phyloP scores from a whole-genome alignment of 305 asterid species.

The Solanum chacoense region DNA sequence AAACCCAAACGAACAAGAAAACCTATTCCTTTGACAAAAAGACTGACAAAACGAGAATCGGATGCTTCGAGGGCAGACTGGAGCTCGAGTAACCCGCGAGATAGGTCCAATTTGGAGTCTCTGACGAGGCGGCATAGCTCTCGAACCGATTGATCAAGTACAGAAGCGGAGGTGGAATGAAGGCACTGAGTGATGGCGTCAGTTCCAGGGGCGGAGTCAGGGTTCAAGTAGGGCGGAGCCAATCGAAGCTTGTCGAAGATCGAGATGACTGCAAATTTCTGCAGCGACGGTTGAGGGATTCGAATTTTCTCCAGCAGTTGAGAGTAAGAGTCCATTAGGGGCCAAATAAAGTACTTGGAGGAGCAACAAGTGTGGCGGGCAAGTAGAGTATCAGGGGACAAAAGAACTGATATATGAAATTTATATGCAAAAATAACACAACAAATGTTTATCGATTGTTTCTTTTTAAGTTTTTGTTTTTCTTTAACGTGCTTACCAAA shows the following conservation, averaged over 20 bases:
- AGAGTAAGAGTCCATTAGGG: conserved; percentile 50
- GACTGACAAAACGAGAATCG: conserved; percentile 29
- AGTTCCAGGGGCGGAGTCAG: conserved; percentile 38
- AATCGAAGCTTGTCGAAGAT: conserved; percentile 68
- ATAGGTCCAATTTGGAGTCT: conserved; percentile 59
- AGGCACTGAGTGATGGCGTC: conserved; percentile 68
- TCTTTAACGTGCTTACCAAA: neutral
- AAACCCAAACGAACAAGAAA: conserved; percentile 61
- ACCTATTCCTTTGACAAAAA: conserved; percentile 63
- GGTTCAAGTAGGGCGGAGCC: conserved; percentile 29
- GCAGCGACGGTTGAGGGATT: conserved; percentile 80
- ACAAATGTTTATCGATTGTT: neutral
- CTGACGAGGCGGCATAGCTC: conserved; percentile 80
- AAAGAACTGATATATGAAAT: neutral
- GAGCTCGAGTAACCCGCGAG: conserved; percentile 67
- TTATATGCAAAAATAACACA: neutral
- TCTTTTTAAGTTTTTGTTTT: neutral
- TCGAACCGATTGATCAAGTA: conserved; percentile 72
- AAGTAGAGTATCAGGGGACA: neutral
- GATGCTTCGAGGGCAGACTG: conserved; percentile 82
- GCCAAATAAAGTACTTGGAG: neutral
- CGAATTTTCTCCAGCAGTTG: conserved; percentile 54
- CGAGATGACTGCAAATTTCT: conserved; percentile 67
- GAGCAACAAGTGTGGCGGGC: neutral
- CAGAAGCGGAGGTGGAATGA: conserved; percentile 60